Conservation (phyloP, 2,329 filamentous ascomycete genomes). For the Clonostachys chloroleuca region DNA sequence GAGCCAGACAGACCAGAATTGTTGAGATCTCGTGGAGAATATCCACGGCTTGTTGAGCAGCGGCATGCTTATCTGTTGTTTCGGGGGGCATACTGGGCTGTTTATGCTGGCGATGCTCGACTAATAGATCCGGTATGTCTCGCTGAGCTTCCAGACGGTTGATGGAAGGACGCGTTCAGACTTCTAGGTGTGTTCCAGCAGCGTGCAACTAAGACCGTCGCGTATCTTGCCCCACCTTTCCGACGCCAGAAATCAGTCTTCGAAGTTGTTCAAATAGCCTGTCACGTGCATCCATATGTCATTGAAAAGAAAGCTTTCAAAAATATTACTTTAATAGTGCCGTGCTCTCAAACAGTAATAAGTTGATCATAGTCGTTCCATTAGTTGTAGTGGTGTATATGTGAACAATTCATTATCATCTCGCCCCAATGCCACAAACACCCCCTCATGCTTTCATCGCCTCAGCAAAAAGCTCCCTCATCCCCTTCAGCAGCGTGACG, state of each 20-base stretch:
- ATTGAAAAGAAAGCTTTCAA: neutral
- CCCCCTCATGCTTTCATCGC: conserved; percentile 47
- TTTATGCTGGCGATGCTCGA: conserved; percentile 1
- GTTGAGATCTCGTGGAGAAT: conserved; percentile 84
- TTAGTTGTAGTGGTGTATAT: neutral
- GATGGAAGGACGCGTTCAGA: neutral
- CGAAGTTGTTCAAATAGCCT: neutral
- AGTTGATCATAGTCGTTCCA: neutral
- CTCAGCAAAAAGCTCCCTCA: conserved; percentile 74
- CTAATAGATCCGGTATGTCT: neutral
- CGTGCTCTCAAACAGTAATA: neutral
- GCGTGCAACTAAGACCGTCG: too few species aligned
- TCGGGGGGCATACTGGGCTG: conserved; percentile 5
- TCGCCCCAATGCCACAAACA: neutral
- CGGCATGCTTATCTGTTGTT: conserved; percentile 59
- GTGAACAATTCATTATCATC: neutral
- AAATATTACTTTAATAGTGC: neutral
- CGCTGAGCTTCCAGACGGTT: neutral
- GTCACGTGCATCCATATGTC: neutral
- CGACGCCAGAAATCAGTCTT: too few species aligned
- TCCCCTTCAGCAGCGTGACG: conserved; percentile 70
- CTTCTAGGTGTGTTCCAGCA: neutral
- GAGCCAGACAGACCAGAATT: conserved; percentile 61
- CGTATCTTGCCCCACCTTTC: too few species aligned
- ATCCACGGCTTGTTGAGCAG: conserved; percentile 77